Evolutionary conservation across 345 rosid species (phyloP).

Genomic region (Microcos paniculata): DNA sequence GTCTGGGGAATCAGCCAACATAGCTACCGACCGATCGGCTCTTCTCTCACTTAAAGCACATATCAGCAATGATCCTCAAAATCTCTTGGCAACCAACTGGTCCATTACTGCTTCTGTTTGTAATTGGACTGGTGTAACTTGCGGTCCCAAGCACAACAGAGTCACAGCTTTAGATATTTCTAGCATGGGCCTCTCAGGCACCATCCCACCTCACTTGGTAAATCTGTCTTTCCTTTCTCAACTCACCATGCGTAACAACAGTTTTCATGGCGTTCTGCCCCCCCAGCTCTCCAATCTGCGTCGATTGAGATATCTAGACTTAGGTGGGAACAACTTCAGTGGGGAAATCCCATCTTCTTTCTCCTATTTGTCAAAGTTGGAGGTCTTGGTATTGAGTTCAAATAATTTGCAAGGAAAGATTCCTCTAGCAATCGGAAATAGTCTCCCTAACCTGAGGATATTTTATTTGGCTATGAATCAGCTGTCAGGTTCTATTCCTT

Average conservation of each 20-base stretch:
- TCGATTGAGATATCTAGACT: not conserved
- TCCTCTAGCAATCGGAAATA: not conserved
- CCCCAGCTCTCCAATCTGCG: not conserved
- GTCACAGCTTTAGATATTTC: not conserved
- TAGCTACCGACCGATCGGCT: not conserved
- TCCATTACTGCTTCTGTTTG: not conserved
- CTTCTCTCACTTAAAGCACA: not conserved
- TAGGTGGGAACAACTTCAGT: not conserved
- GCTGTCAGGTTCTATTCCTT: not conserved
- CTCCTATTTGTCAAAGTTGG: not conserved
- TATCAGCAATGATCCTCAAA: not conserved
- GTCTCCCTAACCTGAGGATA: not conserved
- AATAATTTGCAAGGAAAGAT: not conserved
- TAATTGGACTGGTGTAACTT: not conserved
- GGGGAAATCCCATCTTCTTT: not conserved
- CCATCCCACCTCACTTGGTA: not conserved
- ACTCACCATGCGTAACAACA: not conserved
- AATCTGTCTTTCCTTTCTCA: not conserved
- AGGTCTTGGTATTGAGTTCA: not conserved
- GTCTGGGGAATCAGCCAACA: not conserved
- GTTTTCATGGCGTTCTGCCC: not conserved
- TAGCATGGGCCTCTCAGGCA: not conserved
- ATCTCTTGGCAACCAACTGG: not conserved
- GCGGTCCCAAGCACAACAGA: not conserved
- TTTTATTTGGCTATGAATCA: not conserved